Evolutionary conservation across 2,329 filamentous ascomycete species (phyloP).

Genomic region (Lecanicillium sp.): DNA sequence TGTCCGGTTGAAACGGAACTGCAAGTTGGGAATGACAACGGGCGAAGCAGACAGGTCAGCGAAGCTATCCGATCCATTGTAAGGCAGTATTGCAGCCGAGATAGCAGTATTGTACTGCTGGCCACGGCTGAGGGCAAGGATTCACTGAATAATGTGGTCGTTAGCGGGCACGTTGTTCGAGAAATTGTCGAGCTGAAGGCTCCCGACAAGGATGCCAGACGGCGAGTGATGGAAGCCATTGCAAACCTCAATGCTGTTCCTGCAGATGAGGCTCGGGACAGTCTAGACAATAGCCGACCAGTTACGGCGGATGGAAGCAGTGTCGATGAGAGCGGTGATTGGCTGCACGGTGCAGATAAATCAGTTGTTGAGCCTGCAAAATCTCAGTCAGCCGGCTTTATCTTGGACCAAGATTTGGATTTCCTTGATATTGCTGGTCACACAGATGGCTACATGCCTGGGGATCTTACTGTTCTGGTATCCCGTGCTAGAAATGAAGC

Average conservation of each 20-base stretch:
- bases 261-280: conserved; percentile 27
- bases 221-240: conserved; percentile 75
- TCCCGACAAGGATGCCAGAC: conserved; percentile 82
- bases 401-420: conserved; percentile 70
- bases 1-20: conserved; percentile 92
- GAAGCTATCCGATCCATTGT: conserved; percentile 80
- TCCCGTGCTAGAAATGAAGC: conserved; percentile 86
- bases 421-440: conserved; percentile 88
- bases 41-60: conserved; percentile 83
- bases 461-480: conserved; percentile 79
- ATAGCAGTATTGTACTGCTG: conserved; percentile 75
- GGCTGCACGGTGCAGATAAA: conserved; percentile 67
- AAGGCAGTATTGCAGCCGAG: conserved; percentile 71
- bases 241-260: conserved; percentile 46
- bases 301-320: conserved; percentile 46
- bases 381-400: conserved; percentile 50
- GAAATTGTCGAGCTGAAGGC: conserved; percentile 87
- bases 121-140: conserved; percentile 93
- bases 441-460: conserved; percentile 97
- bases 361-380: conserved; percentile 32
- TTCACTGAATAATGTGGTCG: conserved; percentile 78
- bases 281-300: conserved; percentile 42
- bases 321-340: conserved; percentile 49
- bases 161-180: conserved; percentile 84
- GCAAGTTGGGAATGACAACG: conserved; percentile 88